Evolutionary conservation across 495 filamentous ascomycete species (phyloP), one percentile per base, ranked within the genome.

Genomic region (Pyrenula massariospora): DNA sequence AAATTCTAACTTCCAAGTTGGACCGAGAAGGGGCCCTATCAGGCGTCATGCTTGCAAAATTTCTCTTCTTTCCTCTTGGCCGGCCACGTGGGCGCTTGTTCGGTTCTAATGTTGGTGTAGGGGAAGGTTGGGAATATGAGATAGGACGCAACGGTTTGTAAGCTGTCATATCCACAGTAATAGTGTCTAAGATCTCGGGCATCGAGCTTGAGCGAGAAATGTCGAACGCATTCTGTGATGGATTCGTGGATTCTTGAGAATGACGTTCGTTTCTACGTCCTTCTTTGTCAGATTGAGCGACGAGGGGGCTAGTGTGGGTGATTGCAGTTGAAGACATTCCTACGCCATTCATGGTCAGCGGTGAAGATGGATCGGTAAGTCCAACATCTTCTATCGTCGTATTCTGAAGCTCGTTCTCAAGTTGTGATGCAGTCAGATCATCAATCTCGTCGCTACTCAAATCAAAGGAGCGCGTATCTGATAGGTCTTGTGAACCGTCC

Each of bases 371-470:
- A 48, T 54, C 22, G 12, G 10, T 52, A 47, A 15, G 22, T 25
- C 2, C 10, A 57, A 20, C 10, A 52, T 22, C 22, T 50, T 57
- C 36, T 55, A 25, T 59, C 59, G 61, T 25, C 15, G 49, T 56
- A 50, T 22, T 49, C 51, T 22, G 55, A 25, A 76, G 58, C 54
- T 77, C 74, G 54, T 73, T 66, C 53, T 68, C 70, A 8, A 77
- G 64, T 55, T 77, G 74, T 48, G 73, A 77, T 12, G 72, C 70
- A 31, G 71, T 64, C 55, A 75, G 72, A 5, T 68, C 63, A 12
- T 77, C 73, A 59, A 70, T 63, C 21, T 76, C 74, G 54, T 77
- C 73, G 19, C 67, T 67, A 10, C 59, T 66, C 19, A 52, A 5
- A 5, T 52, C 22, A 11, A 19, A 11, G 50, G 8, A 5, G 10